A percentile compares a stretch with the other conserved stretches of the same genome.
Conservation (phyloP, 192 early-diverging fungal genomes). For the Martensiomyces pterosporus region DNA sequence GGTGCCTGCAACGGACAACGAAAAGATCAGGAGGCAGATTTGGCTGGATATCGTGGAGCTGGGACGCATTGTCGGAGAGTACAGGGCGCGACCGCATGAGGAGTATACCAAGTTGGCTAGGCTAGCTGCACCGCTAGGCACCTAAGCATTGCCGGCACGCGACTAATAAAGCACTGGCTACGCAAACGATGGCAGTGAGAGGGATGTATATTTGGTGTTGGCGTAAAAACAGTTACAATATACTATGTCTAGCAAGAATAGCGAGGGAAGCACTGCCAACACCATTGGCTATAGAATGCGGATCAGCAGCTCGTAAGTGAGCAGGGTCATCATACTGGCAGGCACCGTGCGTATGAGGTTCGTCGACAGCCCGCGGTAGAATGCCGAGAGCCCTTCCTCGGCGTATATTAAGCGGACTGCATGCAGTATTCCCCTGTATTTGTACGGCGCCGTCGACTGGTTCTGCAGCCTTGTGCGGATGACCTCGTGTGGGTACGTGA, state of each 20-base stretch:
- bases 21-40: conserved; percentile 46
- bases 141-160: too few species aligned
- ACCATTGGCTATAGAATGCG: conserved; percentile 52
- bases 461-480: conserved; percentile 92
- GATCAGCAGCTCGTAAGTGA: conserved; percentile 87
- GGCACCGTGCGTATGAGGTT: conserved; percentile 89
- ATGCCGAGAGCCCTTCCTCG: conserved; percentile 78
- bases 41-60: conserved; percentile 32
- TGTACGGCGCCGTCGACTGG: conserved; percentile 64
- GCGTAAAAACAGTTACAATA: background rate
- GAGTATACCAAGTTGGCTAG: conserved; percentile 16
- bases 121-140: conserved; percentile 29
- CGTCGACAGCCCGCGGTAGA: conserved; percentile 83
- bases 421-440: conserved; percentile 83
- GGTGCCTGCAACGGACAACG: conserved; percentile 25
- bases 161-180: too few species aligned
- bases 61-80: conserved; percentile 9
- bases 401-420: conserved; percentile 62
- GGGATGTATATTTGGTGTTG: background rate
- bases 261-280: too few species aligned
- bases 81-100: conserved; percentile 9
- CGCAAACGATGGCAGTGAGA: too few species aligned
- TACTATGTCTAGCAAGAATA: background rate
- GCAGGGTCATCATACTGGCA: conserved; percentile 75
- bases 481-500: conserved; percentile 95